Base-by-base conservation (phyloP, 2,329 filamentous ascomycete species). In the Fusarium sterilihyphosum region DNA sequence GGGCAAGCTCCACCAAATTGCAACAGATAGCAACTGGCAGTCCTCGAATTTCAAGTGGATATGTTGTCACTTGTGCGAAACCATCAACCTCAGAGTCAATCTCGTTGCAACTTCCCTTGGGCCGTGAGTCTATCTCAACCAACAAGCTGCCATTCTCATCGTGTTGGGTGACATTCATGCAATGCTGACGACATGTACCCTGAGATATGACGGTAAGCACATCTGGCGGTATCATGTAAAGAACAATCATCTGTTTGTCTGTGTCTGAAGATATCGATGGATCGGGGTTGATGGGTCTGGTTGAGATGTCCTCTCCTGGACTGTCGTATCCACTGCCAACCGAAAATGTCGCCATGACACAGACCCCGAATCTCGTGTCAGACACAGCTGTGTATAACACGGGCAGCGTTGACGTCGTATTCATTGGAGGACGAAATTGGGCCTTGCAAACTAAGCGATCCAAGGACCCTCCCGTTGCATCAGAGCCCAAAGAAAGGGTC, bases 181-280 rank as follows among this genome's bases (percentile, higher is more conserved):
- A 58, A 35, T 54, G 38, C 31, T 65, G 67, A 61, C 68, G 47
- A 31, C 69, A 61, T 33, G 65, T 57, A 26, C 65, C 59, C 14
- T 61, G 73, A 31, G 76, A 73, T 49, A 81, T 79, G 24, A 83
- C 79, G 38, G 84, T 82, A 69, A 90, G 88, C 5, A 88, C 80
- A 78, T 92, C 90, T 1, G 86, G 80, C 0, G 91, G 90, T 4
- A 93, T 82, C 2, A 86, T 90, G 78, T 91, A 93, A 5, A 92
- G 82, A 60, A 91, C 86, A 33, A 93, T 73, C 46, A 83, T 78
- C 72, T 86, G 85, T 52, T 37, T 80, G 64, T 76, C 70, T n/a
- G 60, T 46, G 17, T 68, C 61, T 58, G 37, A 57, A 70, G 37
- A 22, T 46, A 54, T 33, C 33, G 41, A 54, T 59, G 71, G 56